phyloP scores from a whole-genome alignment of 2,329 filamentous ascomycete genomes.

The Emergomyces orientalis region DNA sequence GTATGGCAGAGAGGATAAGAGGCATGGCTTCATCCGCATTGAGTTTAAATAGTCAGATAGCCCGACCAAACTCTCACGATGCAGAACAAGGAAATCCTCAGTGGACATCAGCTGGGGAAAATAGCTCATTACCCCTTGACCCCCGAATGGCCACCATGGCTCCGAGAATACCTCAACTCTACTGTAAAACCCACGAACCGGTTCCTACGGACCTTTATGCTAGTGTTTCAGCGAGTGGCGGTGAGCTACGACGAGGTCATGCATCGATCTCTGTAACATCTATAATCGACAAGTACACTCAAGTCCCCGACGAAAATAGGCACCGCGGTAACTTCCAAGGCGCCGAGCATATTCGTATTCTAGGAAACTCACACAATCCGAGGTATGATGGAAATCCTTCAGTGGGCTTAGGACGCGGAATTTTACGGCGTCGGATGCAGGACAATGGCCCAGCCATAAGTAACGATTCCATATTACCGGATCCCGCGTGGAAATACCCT shows the following conservation, averaged over 20 bases:
- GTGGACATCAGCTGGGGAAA: background rate
- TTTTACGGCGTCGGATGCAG: background rate
- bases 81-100: background rate
- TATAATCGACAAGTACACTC: conserved; percentile 2
- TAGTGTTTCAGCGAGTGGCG: background rate
- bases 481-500: background rate
- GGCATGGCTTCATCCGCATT: background rate
- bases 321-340: background rate
- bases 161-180: background rate
- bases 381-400: background rate
- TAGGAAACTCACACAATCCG: background rate
- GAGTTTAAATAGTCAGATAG: background rate
- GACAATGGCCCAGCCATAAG: background rate
- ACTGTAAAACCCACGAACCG: background rate
- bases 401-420: background rate
- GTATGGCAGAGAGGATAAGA: background rate
- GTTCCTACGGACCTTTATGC: background rate
- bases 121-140: background rate
- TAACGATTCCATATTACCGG: background rate
- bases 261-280: background rate
- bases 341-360: background rate
- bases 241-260: background rate
- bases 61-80: background rate
- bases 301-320: background rate
- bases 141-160: background rate